Base-by-base conservation (phyloP, 331 rosid species). In the Cucumis variabilis region DNA sequence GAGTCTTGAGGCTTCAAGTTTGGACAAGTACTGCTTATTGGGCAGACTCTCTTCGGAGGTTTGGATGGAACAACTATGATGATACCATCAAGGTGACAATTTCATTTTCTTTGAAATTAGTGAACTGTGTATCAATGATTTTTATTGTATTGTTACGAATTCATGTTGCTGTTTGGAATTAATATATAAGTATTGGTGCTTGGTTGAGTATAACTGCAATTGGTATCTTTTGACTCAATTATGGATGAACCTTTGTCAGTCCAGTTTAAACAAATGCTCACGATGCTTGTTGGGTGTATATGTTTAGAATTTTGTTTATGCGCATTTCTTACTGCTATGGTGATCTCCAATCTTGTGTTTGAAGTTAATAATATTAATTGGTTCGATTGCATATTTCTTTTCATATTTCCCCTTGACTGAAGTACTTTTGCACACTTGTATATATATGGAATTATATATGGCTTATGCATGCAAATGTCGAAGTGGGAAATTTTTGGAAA, bases 1-100 rank as follows among this genome's bases (percentile, higher is more conserved):
- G 96, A 96, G 96, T 92, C 15, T 88, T 96, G 96, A 94, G 98
- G 91, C 98, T 94, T 85, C 98, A 92, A 88, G 94, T 91, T 91
- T 85, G 96, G 96, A 1, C 98, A 96, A 94, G n/a, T 90, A 89
- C 82, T 94, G 98, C 88, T 89, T 92, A 88, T 86, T 94, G 21
- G 98, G 98, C 10, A 85, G 88, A 62, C 91, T 96, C 25, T 96
- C 94, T 37, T 94, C 98, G 0, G 96, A 96, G 94, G 98, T 96
- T 96, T 87, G 98, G 98, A 85, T 96, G 98, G 96, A 96, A 96
- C 90, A 93, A 96, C 63, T 90, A 92, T 33, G 98, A 92, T 33
- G 98, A 93, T 60, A 92, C 95, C 37, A 94, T 96, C 89, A 92
- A 89, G 96, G 96, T 93, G 77, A 87, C 92, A 85, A 6, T 41